These are phyloP conservation scores for Salmacisia buchloeana DNA, from an alignment of 1,284 basidiomycete genomes.

Conservation along the genomic window DNA sequence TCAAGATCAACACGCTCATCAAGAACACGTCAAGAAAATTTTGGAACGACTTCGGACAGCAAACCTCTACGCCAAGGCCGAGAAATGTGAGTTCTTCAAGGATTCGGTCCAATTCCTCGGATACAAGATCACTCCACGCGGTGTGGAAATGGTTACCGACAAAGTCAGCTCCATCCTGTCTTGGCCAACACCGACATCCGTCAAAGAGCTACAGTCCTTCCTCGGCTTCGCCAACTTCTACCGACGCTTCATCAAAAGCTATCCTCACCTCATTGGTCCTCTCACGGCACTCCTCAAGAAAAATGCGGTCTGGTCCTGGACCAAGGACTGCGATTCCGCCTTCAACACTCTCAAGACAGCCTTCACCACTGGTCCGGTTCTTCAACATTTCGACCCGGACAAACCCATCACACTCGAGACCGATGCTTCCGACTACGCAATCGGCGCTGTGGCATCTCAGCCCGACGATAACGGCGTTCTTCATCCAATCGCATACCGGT, in stretches of 20 bases:
- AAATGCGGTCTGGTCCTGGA: constrained; percentile 25
- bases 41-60: not conserved
- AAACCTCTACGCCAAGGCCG: constrained; percentile 1
- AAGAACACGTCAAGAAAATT: constrained; percentile 5
- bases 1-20: constrained; percentile 27
- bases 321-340: constrained; percentile 29
- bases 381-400: constrained; percentile 51
- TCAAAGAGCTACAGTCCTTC: constrained; percentile 50
- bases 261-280: constrained; percentile 48
- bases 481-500: constrained; percentile 8
- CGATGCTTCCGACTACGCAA: constrained; percentile 45
- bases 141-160: constrained; percentile 52
- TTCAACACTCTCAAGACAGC: constrained; percentile 53
- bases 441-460: constrained; percentile 41
- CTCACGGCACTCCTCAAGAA: constrained; percentile 30
- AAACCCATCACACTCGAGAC: constrained; percentile 39
- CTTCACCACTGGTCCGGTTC: constrained; percentile 49
- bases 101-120: constrained; percentile 53
- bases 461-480: not conserved
- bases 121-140: constrained; percentile 47
- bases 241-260: constrained; percentile 53
- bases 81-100: constrained; percentile 18
- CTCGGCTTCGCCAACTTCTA: constrained; percentile 55
- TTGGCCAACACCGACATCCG: constrained; percentile 52
- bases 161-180: constrained; percentile 52